Conservation (phyloP, 306 rosid species). For the Dicorynia guianensis region DNA sequence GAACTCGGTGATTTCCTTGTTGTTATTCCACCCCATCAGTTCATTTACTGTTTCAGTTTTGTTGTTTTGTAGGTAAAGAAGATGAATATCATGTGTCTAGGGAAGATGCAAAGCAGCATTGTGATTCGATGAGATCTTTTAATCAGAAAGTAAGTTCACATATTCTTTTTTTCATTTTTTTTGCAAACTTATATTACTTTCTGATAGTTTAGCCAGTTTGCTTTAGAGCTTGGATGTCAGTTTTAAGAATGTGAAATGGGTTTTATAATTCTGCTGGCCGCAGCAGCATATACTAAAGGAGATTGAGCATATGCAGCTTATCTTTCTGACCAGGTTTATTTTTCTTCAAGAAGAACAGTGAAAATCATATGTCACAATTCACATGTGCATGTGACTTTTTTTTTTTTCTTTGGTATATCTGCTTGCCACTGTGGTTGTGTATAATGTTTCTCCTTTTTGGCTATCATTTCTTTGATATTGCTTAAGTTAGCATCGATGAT, state of each 20-base stretch:
- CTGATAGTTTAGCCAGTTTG: slow-evolving; percentile 19
- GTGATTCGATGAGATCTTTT: slow-evolving; percentile 73
- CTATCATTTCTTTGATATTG: neutral
- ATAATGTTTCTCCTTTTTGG: neutral
- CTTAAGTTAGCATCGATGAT: neutral
- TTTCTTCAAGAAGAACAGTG: neutral
- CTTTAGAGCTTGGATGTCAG: slow-evolving; percentile 27
- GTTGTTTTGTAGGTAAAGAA: slow-evolving; percentile 56
- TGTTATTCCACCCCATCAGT: slow-evolving; percentile 15
- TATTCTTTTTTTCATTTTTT: slow-evolving; percentile 15
- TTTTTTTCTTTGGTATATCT: too few relatives aligned
- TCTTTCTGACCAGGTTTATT: slow-evolving; percentile 89
- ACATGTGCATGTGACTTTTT: neutral
- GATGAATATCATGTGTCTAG: slow-evolving; percentile 72
- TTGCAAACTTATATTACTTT: slow-evolving; percentile 19
- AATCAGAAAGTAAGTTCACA: slow-evolving; percentile 73
- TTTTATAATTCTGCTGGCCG: slow-evolving; percentile 75
- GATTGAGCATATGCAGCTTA: slow-evolving; percentile 73
- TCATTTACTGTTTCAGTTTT: slow-evolving; percentile 26
- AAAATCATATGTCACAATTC: slow-evolving; percentile 1
- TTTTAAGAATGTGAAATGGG: slow-evolving; percentile 25
- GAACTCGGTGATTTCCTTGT: slow-evolving; percentile 24
- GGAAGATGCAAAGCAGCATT: slow-evolving; percentile 68
- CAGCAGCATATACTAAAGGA: slow-evolving; percentile 70
- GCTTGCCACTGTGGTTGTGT: neutral